Base-by-base conservation (phyloP, 306 rosid genomes). In the Crataegus laevigata region DNA sequence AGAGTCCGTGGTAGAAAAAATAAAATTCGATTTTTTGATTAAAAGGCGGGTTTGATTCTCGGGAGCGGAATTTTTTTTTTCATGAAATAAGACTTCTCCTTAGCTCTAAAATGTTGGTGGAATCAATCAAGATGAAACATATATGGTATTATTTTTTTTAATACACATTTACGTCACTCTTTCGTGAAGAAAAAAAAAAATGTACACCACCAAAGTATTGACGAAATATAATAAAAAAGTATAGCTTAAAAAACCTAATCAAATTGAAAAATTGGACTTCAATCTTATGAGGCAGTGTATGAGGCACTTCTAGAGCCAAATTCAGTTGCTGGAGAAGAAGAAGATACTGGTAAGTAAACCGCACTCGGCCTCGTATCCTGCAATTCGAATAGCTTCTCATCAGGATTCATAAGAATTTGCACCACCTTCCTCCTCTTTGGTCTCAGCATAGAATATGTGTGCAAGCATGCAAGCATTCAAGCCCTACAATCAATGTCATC, bases 391-490 rank as follows among this genome's bases (percentile, higher is more conserved):
- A 89, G 29, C 64, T 85, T 82, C 61, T 85, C 88, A 63, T 84
- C 82, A 30, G 75, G 75, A 63, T 85, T 87, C 76, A 74, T 63
- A 55, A 89, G 64, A 55, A 83, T 79, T 32, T 89, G 87, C 72
- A 85, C 74, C 40, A 87, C 84, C 81, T 83, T 87, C 65, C 91
- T 85, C 66, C 85, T 89, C 76, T 72, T 86, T 1, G 93, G 93
- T 67, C 91, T 75, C 3, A 79, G 12, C 58, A 24, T 2, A 6
- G 77, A 79, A 79, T 85, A 85, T 0, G 91, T 84, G 64, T 83
- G 84, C 78, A 85, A 79, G 79, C 91, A 89, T 19, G 88, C 87
- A 60, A 79, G 79, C 91, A 89, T 19, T 87, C 87, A 60, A 89
- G 68, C n/a, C 91, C 93, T 75, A 85, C 81, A 77, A 81, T 80